Evolutionary conservation across 2,329 filamentous ascomycete genomes (phyloP).

Genomic region (Apiospora arundinis): DNA sequence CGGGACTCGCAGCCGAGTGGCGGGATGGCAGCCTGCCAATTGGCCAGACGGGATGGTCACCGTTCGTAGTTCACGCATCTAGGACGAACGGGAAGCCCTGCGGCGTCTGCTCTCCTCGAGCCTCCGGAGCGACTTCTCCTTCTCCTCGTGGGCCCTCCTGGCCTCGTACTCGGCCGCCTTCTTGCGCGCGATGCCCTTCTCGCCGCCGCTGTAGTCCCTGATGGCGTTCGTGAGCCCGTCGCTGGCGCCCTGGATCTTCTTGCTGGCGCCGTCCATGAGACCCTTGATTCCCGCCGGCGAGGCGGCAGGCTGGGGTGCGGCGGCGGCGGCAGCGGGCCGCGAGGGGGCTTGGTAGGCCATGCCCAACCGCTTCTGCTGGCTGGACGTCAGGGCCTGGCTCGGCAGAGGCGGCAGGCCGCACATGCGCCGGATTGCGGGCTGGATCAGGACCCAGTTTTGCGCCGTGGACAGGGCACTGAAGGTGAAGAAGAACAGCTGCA

Average conservation of each 20-base stretch:
- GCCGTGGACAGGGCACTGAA: conserved; percentile 41
- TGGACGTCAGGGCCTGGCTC: not conserved
- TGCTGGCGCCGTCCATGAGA: conserved; percentile 5
- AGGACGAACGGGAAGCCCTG: not conserved
- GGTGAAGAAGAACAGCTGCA: conserved; percentile 57
- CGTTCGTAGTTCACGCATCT: not conserved
- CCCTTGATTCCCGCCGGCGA: conserved; percentile 11
- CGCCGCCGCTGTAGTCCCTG: conserved; percentile 10
- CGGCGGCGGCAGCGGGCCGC: conserved; percentile 21
- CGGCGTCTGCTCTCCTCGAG: not conserved
- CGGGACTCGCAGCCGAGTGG: no score
- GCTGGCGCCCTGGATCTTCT: not conserved
- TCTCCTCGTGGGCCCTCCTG: not conserved
- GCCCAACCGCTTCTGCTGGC: not conserved
- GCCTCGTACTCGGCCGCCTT: conserved; percentile 20
- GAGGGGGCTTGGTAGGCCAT: not conserved
- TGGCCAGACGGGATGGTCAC: not conserved
- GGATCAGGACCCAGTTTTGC: conserved; percentile 46
- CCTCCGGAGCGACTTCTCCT: conserved; percentile 10
- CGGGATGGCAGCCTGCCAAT: no score
- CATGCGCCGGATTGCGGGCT: conserved; percentile 46
- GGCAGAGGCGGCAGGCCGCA: conserved; percentile 46
- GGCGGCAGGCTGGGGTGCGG: conserved; percentile 25
- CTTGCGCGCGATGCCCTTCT: conserved; percentile 3
- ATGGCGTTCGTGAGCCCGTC: not conserved